Evolutionary conservation across 192 early-diverging fungal species (phyloP), one percentile per base, ranked within the genome.

Genomic region (Allomyces javanicus): DNA sequence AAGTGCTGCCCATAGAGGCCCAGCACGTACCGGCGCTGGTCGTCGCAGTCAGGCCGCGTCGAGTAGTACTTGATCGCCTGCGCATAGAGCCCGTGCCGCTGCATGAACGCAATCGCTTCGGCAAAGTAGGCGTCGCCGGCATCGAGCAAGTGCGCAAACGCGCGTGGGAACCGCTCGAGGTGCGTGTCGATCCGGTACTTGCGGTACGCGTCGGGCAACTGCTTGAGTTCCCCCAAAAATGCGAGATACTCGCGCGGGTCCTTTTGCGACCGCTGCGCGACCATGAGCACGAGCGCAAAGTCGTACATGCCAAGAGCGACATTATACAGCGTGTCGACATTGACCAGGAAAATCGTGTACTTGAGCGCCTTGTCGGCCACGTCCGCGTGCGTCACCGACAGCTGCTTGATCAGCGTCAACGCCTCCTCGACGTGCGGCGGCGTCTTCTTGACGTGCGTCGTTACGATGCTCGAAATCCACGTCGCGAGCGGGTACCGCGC

Each of bases 231-330:
- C 40, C 86, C 78, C 62, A 98, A 75, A 71, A 92, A 93, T 0
- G 92, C 85, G 40, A 98, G 74, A 67, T 95, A 98, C 76, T 98
- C 96, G 26, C 90, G 78, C 23, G 95, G 95, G 80, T 98, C 95
- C 76, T 88, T 94, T 67, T 98, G 93, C 24, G 90, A 90, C 74
- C 90, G 88, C 71, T 96, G 93, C n/a, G 93, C 96, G 43, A 96
- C 91, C 85, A 94, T 86, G 27, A 98, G 72, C 1, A 93, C 91
- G 27, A 98, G 75, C 17, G 83, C 76, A 71, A 98, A 89, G 67
- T 98, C 90, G 70, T 98, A 98, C 80, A 93, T 85, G 10, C 91
- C 93, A 67, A 98, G 72, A 1, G 93, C 93, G 1, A 95, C 87
- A 66, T 94, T 80, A 68, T 90, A 98, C 1, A 96, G 81, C 23